Conservation (phyloP, 2,329 filamentous ascomycete genomes). For the Cercospora sp. region DNA sequence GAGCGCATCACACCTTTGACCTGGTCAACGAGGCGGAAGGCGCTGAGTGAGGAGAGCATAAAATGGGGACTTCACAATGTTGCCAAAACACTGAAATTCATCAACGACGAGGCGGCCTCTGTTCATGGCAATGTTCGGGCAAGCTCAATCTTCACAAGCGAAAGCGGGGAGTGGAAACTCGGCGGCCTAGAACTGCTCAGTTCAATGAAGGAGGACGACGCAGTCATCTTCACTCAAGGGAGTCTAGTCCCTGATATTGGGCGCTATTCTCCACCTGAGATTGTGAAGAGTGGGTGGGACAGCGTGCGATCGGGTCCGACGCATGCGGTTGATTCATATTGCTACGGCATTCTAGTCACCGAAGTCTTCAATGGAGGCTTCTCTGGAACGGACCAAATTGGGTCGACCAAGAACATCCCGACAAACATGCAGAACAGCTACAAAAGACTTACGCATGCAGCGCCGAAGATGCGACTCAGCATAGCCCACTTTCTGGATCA, state of each 20-base stretch:
- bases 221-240: slow-evolving; percentile 87
- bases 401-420: slow-evolving; percentile 82
- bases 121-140: slow-evolving; percentile 86
- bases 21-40: slow-evolving; percentile 88
- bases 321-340: slow-evolving; percentile 82
- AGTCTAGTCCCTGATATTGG: slow-evolving; percentile 81
- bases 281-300: slow-evolving; percentile 87
- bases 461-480: slow-evolving; percentile 83
- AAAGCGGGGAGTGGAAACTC: slow-evolving; percentile 97
- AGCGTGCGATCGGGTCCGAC: slow-evolving; percentile 79
- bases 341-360: slow-evolving; percentile 78
- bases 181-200: slow-evolving; percentile 92
- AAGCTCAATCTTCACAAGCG: slow-evolving; percentile 86
- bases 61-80: slow-evolving; percentile 94
- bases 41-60: slow-evolving; percentile 83
- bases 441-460: slow-evolving; percentile 82
- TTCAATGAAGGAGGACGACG: slow-evolving; percentile 93
- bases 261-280: slow-evolving; percentile 82
- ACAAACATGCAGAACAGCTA: slow-evolving; percentile 88
- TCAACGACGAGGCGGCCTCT: slow-evolving; percentile 89
- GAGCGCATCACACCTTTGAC: slow-evolving; percentile 82
- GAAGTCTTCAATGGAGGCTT: slow-evolving; percentile 92
- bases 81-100: slow-evolving; percentile 90
- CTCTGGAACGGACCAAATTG: slow-evolving; percentile 72
- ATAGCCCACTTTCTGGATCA: slow-evolving; percentile 87